Percentiles rank a stretch among this genome's conserved stretches.
Evolutionary conservation across 2,329 filamentous ascomycete genomes (phyloP).

Genomic region (Didymella sp.): DNA sequence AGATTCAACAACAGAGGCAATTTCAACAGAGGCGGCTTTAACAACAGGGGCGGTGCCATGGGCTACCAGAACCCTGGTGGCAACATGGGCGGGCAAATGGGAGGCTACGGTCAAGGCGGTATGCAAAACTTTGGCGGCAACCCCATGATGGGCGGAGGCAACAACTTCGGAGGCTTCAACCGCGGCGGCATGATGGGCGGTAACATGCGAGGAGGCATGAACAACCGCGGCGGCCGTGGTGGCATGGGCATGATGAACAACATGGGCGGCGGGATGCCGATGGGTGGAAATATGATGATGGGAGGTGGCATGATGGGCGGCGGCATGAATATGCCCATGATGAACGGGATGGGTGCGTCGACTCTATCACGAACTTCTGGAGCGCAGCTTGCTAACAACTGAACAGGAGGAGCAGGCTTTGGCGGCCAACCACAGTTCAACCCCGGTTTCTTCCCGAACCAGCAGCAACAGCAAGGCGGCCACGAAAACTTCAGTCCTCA

Average conservation of each 20-base stretch:
- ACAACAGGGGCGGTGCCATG: constrained; percentile 32
- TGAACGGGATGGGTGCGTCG: constrained; percentile 44
- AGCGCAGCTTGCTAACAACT: constrained; percentile 18
- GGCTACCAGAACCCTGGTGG: constrained; percentile 24
- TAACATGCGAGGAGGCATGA: constrained; percentile 58
- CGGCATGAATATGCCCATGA: constrained; percentile 51
- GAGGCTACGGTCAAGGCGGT: constrained; percentile 53
- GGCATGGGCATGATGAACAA: constrained; percentile 48
- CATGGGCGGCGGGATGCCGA: constrained; percentile 47
- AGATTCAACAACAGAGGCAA: constrained; percentile 43
- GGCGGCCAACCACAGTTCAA: constrained; percentile 73
- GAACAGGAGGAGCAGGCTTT: constrained; percentile 58
- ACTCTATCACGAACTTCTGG: not conserved
- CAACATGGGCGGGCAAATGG: constrained; percentile 50
- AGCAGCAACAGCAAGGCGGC: constrained; percentile 54
- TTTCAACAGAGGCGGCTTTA: constrained; percentile 46
- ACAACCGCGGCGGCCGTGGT: constrained; percentile 46
- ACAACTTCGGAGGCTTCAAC: constrained; percentile 51
- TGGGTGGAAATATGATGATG: constrained; percentile 57
- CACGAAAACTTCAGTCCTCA: constrained; percentile 78
- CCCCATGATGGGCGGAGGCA: constrained; percentile 45
- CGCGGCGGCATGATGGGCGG: constrained; percentile 51
- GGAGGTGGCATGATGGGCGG: constrained; percentile 51
- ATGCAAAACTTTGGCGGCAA: constrained; percentile 58
- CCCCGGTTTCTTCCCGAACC: constrained; percentile 69